These are phyloP conservation scores for Pseudopithomyces maydicus DNA, from an alignment of 2,329 filamentous ascomycete species.

Conservation along the genomic window DNA sequence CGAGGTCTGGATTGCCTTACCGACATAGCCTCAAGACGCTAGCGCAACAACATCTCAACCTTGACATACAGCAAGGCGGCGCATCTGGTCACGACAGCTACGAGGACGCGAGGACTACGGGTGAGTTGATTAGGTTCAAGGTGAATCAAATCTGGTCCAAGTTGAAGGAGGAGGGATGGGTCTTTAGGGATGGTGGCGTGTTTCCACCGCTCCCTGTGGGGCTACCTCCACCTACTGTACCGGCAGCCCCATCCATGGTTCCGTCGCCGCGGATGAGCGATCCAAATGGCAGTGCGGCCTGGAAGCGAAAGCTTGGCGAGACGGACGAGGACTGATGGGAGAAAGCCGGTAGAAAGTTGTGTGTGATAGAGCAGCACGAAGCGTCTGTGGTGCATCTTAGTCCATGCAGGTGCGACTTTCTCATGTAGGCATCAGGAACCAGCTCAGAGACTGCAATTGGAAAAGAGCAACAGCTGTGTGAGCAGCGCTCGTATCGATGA, in stretches of 20 bases:
- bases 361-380: neutral
- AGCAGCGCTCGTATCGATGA: too few relatives aligned
- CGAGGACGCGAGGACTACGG: conserved; percentile 88
- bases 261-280: conserved; percentile 14
- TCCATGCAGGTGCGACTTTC: too few relatives aligned
- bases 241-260: conserved; percentile 22
- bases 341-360: neutral
- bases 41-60: conserved; percentile 69
- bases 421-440: too few relatives aligned
- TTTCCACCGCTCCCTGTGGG: conserved; percentile 34
- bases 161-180: conserved; percentile 72
- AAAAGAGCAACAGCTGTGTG: too few relatives aligned
- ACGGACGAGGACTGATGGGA: neutral
- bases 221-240: conserved; percentile 18
- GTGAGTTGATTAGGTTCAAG: conserved; percentile 78
- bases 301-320: conserved; percentile 32
- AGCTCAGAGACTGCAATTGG: too few relatives aligned
- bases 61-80: conserved; percentile 77
- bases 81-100: conserved; percentile 82
- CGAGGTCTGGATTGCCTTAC: conserved; percentile 74
- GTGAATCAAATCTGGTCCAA: conserved; percentile 72
- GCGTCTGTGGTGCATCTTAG: too few relatives aligned
- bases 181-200: conserved; percentile 34
- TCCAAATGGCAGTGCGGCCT: conserved; percentile 13
- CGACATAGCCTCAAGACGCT: conserved; percentile 79